These are phyloP conservation scores for Aspergillus quadrilineatus DNA, from an alignment of 2,329 filamentous ascomycete genomes.

Conservation along the genomic window DNA sequence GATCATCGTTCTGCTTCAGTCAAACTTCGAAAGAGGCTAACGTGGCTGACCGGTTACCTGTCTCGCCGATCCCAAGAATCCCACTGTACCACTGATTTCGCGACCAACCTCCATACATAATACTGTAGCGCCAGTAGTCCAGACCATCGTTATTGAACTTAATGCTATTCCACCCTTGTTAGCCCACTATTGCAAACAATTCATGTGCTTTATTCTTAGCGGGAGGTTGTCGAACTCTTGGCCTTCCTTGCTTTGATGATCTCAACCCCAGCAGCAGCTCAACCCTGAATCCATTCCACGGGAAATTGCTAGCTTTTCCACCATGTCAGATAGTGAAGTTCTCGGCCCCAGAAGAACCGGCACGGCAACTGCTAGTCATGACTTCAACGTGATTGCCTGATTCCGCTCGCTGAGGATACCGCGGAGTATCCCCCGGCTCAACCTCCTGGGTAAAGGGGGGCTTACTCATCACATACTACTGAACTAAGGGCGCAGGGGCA, in stretches of 20 bases:
- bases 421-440: not conserved
- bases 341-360: not conserved
- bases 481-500: constrained; percentile 15
- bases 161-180: not conserved
- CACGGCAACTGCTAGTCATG: not conserved
- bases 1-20: not conserved
- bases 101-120: not conserved
- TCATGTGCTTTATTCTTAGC: not conserved
- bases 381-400: not conserved
- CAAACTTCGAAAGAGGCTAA: constrained; percentile 16
- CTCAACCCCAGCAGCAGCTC: not conserved
- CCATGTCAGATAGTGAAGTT: constrained; percentile 1
- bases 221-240: not conserved
- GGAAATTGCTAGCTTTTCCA: not conserved
- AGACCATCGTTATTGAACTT: not conserved
- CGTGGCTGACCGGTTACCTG: constrained; percentile 17
- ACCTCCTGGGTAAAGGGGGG: not conserved
- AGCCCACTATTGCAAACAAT: not conserved
- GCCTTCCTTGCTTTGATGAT: constrained; percentile 6
- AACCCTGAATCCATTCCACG: not conserved
- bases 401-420: not conserved
- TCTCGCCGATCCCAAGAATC: not conserved
- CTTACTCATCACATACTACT: constrained; percentile 9
- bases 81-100: not conserved
- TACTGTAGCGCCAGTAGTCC: not conserved